phyloP scores from a whole-genome alignment of 2,329 filamentous ascomycete genomes.

The Exophiala sp. region DNA sequence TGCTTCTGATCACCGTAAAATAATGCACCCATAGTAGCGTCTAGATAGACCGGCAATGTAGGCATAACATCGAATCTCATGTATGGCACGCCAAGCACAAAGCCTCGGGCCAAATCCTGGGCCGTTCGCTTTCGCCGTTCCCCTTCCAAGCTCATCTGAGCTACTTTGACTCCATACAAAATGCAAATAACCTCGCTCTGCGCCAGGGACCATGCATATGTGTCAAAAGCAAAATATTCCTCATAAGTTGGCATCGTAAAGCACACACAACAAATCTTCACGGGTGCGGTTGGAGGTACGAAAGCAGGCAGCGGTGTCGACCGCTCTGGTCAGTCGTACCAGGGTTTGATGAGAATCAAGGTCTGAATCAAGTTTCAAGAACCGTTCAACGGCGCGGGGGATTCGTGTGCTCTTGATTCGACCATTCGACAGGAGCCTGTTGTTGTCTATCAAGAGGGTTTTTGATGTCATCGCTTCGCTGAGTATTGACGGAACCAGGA shows the following conservation, averaged over 20 bases:
- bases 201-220: slow-evolving; percentile 13
- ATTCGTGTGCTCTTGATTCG: slow-evolving; percentile 16
- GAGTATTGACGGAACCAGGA: slow-evolving; percentile 30
- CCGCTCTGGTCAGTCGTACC: background rate
- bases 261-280: slow-evolving; percentile 16
- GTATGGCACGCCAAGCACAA: background rate
- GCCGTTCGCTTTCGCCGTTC: background rate
- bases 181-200: slow-evolving; percentile 2
- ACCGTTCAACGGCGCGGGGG: slow-evolving; percentile 10
- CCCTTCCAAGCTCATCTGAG: background rate
- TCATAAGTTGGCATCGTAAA: slow-evolving; percentile 19
- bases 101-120: background rate
- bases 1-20: background rate
- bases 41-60: background rate
- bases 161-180: background rate
- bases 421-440: slow-evolving; percentile 19
- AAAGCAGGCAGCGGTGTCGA: background rate
- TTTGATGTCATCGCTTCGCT: slow-evolving; percentile 38
- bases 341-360: background rate
- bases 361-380: background rate
- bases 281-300: background rate
- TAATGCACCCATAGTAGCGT: background rate
- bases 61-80: background rate
- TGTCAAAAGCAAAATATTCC: slow-evolving; percentile 7
- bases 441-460: slow-evolving; percentile 35